Conservation (phyloP, 2,329 filamentous ascomycete species). For the Colletotrichum gigasporum region DNA sequence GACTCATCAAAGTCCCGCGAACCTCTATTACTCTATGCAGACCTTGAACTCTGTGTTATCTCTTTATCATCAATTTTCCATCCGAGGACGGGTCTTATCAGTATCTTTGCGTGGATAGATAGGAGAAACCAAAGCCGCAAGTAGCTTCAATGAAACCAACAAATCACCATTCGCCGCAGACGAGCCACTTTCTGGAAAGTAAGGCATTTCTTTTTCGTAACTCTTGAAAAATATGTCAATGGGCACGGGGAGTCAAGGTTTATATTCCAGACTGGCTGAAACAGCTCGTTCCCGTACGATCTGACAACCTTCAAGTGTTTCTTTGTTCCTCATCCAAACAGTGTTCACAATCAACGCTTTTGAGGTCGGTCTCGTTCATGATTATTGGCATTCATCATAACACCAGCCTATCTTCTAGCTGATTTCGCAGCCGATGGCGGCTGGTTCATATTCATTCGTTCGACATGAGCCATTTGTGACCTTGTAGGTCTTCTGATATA, state of each 20-base stretch:
- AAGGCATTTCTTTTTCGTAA: neutral
- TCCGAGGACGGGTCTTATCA: neutral
- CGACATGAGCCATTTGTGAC: neutral
- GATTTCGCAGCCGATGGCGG: neutral
- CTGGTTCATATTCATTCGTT: neutral
- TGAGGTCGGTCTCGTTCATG: neutral
- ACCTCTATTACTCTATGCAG: neutral
- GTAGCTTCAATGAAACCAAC: neutral
- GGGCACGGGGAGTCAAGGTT: too few species aligned
- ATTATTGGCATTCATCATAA: constrained; percentile 2
- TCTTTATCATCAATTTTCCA: neutral
- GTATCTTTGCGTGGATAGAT: neutral
- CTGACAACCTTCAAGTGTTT: too few species aligned
- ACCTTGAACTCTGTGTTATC: neutral
- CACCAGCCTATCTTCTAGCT: neutral
- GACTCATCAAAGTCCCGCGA: neutral
- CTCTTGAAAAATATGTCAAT: too few species aligned
- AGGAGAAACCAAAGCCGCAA: neutral
- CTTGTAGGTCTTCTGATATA: neutral
- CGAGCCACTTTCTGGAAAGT: neutral
- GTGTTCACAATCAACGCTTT: neutral
- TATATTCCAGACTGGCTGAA: too few species aligned
- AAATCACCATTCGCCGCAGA: too few species aligned
- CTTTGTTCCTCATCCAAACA: too few species aligned
- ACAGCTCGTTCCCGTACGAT: too few species aligned